phyloP scores from a whole-genome alignment of 2,329 filamentous ascomycete species.

The Hirsutella rhossiliensis region DNA sequence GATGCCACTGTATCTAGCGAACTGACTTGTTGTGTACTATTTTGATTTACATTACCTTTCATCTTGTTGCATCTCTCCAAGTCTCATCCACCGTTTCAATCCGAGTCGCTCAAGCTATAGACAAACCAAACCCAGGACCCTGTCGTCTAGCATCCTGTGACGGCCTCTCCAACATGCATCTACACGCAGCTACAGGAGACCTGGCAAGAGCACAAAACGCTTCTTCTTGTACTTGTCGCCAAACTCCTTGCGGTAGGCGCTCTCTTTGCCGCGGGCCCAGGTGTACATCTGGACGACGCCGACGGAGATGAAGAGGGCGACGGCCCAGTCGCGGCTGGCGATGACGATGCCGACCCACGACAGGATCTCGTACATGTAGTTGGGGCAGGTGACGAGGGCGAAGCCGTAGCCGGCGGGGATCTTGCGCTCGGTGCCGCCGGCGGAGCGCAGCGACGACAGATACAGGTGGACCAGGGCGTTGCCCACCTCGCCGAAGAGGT shows the following conservation, averaged over 20 bases:
- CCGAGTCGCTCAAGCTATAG: too few species aligned
- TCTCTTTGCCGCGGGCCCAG: conserved; percentile 91
- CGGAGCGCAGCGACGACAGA: conserved; percentile 62
- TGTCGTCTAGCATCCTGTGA: neutral
- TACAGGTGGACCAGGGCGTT: conserved; percentile 75
- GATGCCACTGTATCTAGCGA: neutral
- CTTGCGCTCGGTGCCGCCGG: conserved; percentile 73
- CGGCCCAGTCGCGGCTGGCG: conserved; percentile 66
- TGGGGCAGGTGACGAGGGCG: conserved; percentile 80
- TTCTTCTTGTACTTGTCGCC: conserved; percentile 93
- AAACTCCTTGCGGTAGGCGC: conserved; percentile 79
- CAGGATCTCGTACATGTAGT: conserved; percentile 88
- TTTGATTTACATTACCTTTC: neutral
- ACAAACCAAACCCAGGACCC: too few species aligned
- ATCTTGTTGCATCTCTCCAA: too few species aligned
- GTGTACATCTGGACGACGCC: conserved; percentile 68
- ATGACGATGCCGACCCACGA: conserved; percentile 78
- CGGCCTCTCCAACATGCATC: neutral
- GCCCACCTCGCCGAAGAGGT: conserved; percentile 62
- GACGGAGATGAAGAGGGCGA: conserved; percentile 62
- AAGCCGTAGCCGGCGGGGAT: conserved; percentile 84
- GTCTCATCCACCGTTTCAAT: too few species aligned
- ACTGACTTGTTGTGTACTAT: neutral
- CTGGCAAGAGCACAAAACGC: conserved; percentile 71
- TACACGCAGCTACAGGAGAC: conserved; percentile 45